Conservation (phyloP, 1,284 basidiomycete genomes). For the Xanthoconium separans region DNA sequence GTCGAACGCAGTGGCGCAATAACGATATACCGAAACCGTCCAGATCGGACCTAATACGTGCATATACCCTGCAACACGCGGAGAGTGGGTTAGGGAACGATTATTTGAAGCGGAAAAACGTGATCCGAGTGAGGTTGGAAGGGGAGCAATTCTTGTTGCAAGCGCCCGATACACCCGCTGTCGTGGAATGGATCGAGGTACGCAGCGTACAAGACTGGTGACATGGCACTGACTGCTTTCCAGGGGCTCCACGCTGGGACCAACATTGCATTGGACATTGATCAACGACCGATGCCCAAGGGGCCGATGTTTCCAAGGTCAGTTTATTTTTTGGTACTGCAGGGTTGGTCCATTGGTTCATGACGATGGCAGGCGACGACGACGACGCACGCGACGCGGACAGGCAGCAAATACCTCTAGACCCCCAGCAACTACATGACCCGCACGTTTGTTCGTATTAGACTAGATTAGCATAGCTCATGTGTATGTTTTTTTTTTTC, state of each 20-base stretch:
- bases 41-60: conserved; percentile 48
- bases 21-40: conserved; percentile 41
- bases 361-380: conserved; percentile 35
- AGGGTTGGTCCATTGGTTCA: not conserved
- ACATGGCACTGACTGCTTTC: conserved; percentile 13
- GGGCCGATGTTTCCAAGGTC: conserved; percentile 78
- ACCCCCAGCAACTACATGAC: conserved; percentile 4
- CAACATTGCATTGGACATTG: conserved; percentile 92
- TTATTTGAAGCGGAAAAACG: conserved; percentile 92
- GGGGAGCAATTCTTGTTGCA: conserved; percentile 98
- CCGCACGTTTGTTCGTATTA: not conserved
- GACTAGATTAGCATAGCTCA: not conserved
- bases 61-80: conserved; percentile 86
- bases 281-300: conserved; percentile 86
- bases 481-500: not conserved
- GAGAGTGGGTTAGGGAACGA: conserved; percentile 95
- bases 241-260: conserved; percentile 89
- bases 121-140: conserved; percentile 90
- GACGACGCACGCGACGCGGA: conserved; percentile 35
- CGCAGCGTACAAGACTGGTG: conserved; percentile 20
- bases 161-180: conserved; percentile 79
- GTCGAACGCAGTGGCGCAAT: conserved; percentile 12
- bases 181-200: conserved; percentile 97
- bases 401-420: conserved; percentile 6
- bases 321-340: conserved; percentile 29